Conservation (phyloP, 2,329 filamentous ascomycete species). For the Fusarium circinatum region DNA sequence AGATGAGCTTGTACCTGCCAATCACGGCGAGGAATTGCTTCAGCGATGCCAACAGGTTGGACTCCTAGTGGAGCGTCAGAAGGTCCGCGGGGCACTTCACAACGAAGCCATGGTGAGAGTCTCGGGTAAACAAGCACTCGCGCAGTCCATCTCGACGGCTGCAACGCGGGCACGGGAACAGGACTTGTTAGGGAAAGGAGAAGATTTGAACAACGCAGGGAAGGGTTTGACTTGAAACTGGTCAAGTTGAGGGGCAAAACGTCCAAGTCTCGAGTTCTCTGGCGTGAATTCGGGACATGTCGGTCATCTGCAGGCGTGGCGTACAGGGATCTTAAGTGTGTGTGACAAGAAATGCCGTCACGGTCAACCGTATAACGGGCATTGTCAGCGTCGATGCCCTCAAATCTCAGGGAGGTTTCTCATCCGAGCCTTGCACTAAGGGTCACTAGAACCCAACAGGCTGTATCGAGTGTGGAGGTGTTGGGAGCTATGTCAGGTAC, state of each 20-base stretch:
- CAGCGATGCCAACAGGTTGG: slow-evolving; percentile 60
- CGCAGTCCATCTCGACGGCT: slow-evolving; percentile 42
- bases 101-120: slow-evolving; percentile 63
- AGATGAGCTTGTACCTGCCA: slow-evolving; percentile 67
- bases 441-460: slow-evolving; percentile 34
- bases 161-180: slow-evolving; percentile 28
- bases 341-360: slow-evolving; percentile 41
- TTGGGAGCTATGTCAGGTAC: slow-evolving; percentile 38
- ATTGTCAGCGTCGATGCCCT: slow-evolving; percentile 19
- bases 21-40: slow-evolving; percentile 59
- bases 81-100: slow-evolving; percentile 63
- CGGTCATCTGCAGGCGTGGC: slow-evolving; percentile 33
- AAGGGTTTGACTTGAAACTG: slow-evolving; percentile 21
- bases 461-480: slow-evolving; percentile 38
- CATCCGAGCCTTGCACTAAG: slow-evolving; percentile 31
- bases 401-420: slow-evolving; percentile 25
- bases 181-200: slow-evolving; percentile 8
- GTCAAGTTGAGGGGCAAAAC: slow-evolving; percentile 12
- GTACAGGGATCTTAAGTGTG: slow-evolving; percentile 32
- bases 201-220: neutral
- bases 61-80: slow-evolving; percentile 56
- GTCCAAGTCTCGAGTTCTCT: slow-evolving; percentile 20
- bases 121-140: slow-evolving; percentile 43
- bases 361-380: slow-evolving; percentile 21
- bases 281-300: slow-evolving; percentile 44